These are phyloP conservation scores for Ophiostoma tasmaniense DNA, from an alignment of 2,329 filamentous ascomycete genomes.

Conservation along the genomic window DNA sequence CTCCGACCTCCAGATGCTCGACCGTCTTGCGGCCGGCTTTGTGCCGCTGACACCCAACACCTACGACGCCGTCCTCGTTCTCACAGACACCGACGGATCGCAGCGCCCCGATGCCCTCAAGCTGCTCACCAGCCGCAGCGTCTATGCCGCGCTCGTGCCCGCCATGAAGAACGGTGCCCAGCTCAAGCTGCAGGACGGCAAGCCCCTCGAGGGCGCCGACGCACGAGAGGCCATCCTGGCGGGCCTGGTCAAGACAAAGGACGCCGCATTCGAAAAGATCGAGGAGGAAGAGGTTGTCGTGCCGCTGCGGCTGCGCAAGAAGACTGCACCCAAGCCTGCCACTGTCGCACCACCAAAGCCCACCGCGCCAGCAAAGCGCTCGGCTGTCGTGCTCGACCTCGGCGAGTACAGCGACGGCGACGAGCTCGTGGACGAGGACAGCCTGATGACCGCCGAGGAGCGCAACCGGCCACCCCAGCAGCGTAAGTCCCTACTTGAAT, in stretches of 20 bases:
- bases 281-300: constrained; percentile 52
- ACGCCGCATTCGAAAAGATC: constrained; percentile 68
- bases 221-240: constrained; percentile 76
- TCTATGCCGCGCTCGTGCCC: constrained; percentile 61
- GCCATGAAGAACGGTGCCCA: constrained; percentile 62
- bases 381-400: constrained; percentile 32
- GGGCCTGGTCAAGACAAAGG: constrained; percentile 52
- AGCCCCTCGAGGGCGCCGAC: constrained; percentile 42
- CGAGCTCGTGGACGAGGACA: constrained; percentile 86
- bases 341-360: not conserved
- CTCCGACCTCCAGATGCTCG: constrained; percentile 95
- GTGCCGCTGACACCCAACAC: constrained; percentile 66
- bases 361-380: constrained; percentile 12
- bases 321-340: constrained; percentile 14
- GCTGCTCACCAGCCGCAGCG: constrained; percentile 51
- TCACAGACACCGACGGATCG: constrained; percentile 63
- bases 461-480: constrained; percentile 66
- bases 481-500: constrained; percentile 69
- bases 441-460: constrained; percentile 77
- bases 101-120: constrained; percentile 52
- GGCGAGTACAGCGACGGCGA: constrained; percentile 57
- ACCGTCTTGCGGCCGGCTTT: constrained; percentile 75
- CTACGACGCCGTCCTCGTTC: constrained; percentile 78
- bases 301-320: constrained; percentile 56
- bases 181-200: constrained; percentile 60